phyloP scores from a whole-genome alignment of 768 basidiomycete genomes.

The Podaxis carcinomalis region DNA sequence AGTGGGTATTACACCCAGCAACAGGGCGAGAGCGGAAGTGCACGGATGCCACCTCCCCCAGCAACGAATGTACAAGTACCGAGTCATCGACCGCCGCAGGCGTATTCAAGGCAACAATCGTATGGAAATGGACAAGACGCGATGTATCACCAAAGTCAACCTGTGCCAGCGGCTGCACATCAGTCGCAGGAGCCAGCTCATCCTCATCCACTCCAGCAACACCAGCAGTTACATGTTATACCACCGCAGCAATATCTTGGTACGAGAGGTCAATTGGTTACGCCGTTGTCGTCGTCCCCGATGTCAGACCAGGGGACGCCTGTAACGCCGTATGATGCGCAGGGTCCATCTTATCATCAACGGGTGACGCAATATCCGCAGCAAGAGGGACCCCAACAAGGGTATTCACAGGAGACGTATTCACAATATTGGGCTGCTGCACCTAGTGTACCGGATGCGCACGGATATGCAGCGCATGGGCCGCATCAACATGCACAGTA shows the following conservation, averaged over 20 bases:
- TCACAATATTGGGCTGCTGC: conserved; percentile 30
- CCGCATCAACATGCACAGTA: conserved; percentile 4
- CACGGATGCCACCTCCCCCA: neutral
- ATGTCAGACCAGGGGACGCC: conserved; percentile 12
- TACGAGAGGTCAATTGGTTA: conserved; percentile 6
- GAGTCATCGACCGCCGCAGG: neutral
- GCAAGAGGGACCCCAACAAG: conserved; percentile 8
- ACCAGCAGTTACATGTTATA: conserved; percentile 28
- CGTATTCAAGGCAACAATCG: neutral
- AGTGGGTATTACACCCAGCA: conserved; percentile 14
- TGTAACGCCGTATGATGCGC: conserved; percentile 10
- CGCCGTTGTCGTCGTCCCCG: conserved; percentile 13
- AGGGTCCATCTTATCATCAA: neutral
- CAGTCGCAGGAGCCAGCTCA: conserved; percentile 8
- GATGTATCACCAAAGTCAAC: neutral
- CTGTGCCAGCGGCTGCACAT: conserved; percentile 3
- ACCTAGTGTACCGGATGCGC: conserved; percentile 16
- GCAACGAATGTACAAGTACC: neutral
- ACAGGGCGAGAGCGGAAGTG: conserved; percentile 15
- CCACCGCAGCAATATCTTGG: conserved; percentile 21
- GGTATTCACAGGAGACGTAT: conserved; percentile 15
- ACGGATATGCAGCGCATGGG: neutral
- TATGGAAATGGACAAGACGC: neutral
- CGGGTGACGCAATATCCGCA: neutral
- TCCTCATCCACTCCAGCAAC: conserved; percentile 13